A percentile compares a stretch with the other conserved stretches of the same genome.
Conservation (phyloP, 164 flowering plant genomes). For the Akebia trifoliata region DNA sequence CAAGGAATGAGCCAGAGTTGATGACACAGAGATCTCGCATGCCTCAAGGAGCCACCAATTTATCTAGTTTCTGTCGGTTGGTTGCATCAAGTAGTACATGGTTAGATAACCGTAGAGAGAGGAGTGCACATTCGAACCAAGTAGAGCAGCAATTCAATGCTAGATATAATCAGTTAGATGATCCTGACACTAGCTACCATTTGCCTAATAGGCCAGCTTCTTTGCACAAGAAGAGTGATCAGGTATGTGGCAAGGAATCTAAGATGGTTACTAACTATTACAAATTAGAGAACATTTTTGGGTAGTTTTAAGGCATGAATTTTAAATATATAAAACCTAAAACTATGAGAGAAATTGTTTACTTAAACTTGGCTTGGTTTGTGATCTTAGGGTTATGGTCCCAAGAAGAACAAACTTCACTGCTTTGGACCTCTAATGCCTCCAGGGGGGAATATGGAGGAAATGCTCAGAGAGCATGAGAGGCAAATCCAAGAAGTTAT, state of each 20-base stretch:
- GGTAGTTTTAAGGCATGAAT: not conserved
- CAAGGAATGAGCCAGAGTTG: conserved; percentile 30
- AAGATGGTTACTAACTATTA: conserved; percentile 25
- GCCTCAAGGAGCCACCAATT: conserved; percentile 29
- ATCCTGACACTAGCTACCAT: conserved; percentile 35
- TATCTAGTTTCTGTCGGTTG: conserved; percentile 50
- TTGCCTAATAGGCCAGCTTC: conserved; percentile 40
- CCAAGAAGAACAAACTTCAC: conserved; percentile 62
- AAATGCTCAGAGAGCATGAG: conserved; percentile 89
- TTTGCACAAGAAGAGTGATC: conserved; percentile 42
- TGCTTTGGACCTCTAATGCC: conserved; percentile 90
- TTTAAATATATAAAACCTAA: too few relatives aligned
- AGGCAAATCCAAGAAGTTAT: conserved; percentile 88
- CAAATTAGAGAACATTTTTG: not conserved
- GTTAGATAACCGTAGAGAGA: conserved; percentile 32
- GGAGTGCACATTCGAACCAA: too few relatives aligned
- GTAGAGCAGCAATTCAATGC: conserved; percentile 33
- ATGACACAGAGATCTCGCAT: conserved; percentile 38
- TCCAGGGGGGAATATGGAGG: conserved; percentile 79
- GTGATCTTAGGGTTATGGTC: conserved; percentile 41
- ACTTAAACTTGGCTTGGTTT: not conserved
- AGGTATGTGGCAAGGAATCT: conserved; percentile 28
- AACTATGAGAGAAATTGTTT: too few relatives aligned
- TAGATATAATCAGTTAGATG: conserved; percentile 32
- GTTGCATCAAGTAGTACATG: conserved; percentile 44